phyloP scores from a whole-genome alignment of 2,329 filamentous ascomycete genomes.

The Beauveria rudraprayagi region DNA sequence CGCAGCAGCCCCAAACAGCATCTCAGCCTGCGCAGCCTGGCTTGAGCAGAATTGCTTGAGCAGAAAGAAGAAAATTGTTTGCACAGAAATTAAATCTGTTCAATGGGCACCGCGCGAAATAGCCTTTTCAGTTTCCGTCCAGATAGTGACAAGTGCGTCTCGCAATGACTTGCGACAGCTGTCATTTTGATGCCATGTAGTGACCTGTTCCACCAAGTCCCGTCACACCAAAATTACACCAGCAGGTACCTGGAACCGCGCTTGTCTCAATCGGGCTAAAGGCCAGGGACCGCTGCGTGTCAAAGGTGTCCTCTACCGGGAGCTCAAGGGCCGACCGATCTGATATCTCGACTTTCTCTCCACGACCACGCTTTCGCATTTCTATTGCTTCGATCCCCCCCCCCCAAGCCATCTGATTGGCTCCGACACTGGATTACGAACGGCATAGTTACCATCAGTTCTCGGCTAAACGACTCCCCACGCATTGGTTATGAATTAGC shows the following conservation, averaged over 20 bases:
- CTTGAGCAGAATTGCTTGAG: neutral
- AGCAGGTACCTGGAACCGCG: neutral
- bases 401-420: neutral
- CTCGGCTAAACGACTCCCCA: neutral
- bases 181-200: too few species aligned
- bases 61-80: too few species aligned
- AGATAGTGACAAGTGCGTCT: too few species aligned
- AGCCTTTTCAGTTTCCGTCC: too few species aligned
- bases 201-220: neutral
- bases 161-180: too few species aligned
- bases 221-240: neutral
- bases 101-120: too few species aligned
- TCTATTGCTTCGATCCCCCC: too few species aligned
- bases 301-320: slow-evolving; percentile 3
- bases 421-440: neutral
- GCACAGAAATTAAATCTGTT: too few species aligned
- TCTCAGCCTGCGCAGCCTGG: neutral
- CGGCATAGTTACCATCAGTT: neutral
- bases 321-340: neutral
- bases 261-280: neutral
- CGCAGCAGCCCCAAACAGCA: neutral
- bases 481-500: slow-evolving; percentile 1
- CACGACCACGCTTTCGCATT: neutral
- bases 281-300: neutral
- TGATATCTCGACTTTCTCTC: neutral